Conservation (phyloP, 2,329 filamentous ascomycete species). For the Westerdykella sp. region DNA sequence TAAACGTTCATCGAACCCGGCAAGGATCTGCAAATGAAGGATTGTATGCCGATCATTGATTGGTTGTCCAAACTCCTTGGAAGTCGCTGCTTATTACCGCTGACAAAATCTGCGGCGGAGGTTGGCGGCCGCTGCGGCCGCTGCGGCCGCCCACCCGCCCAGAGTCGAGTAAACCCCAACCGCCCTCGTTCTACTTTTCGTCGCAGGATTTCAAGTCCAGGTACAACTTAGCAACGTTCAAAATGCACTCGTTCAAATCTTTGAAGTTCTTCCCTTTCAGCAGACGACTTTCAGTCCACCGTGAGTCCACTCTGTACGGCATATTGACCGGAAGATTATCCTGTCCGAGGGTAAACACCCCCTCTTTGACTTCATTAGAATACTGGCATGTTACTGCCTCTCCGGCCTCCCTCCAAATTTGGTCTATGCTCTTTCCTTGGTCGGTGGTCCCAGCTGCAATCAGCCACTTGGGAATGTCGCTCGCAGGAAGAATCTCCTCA, state of each 20-base stretch:
- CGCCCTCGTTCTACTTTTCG: neutral
- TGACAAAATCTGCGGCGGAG: no score
- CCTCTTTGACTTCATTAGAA: slow-evolving; percentile 9
- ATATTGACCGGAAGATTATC: slow-evolving; percentile 25
- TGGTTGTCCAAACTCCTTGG: no score
- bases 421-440: slow-evolving; percentile 11
- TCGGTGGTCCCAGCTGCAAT: slow-evolving; percentile 22
- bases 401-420: slow-evolving; percentile 20
- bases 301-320: slow-evolving; percentile 27
- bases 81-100: no score
- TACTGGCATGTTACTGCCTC: slow-evolving; percentile 18
- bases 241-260: slow-evolving; percentile 19
- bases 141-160: no score
- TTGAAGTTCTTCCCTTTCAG: slow-evolving; percentile 15
- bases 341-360: slow-evolving; percentile 19
- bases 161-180: neutral
- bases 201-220: slow-evolving; percentile 5
- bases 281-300: slow-evolving; percentile 19
- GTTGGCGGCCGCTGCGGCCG: no score
- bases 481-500: slow-evolving; percentile 9
- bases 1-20: no score
- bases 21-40: no score
- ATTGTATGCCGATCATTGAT: no score
- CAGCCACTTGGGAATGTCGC: slow-evolving; percentile 22
- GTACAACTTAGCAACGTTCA: slow-evolving; percentile 27